Conservation (phyloP, 345 rosid species). For the Toxicodendron radicans region DNA sequence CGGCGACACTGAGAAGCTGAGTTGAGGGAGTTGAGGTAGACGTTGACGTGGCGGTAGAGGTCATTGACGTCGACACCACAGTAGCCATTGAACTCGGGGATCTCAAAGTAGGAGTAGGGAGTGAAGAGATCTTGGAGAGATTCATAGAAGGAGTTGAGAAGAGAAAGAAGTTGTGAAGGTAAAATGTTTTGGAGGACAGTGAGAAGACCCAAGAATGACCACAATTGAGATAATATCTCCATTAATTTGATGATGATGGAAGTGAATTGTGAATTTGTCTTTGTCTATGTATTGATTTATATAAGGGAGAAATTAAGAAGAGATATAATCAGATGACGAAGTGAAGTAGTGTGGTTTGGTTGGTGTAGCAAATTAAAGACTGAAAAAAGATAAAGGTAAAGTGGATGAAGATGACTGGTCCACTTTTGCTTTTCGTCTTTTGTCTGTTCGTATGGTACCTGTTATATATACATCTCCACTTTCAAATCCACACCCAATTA, state of each 20-base stretch:
- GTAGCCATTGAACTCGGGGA: constrained; percentile 55
- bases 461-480: too few relatives aligned
- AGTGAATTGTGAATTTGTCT: constrained; percentile 24
- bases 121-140: constrained; percentile 41
- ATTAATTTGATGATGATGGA: not conserved
- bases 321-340: not conserved
- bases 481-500: too few relatives aligned
- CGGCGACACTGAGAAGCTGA: constrained; percentile 41
- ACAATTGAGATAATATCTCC: constrained; percentile 50
- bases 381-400: constrained; percentile 30
- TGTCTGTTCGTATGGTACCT: not conserved
- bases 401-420: constrained; percentile 26
- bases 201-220: constrained; percentile 52
- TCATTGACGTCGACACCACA: constrained; percentile 53
- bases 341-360: too few relatives aligned
- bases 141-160: constrained; percentile 37
- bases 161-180: constrained; percentile 48
- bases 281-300: not conserved
- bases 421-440: constrained; percentile 23
- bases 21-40: constrained; percentile 43
- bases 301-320: constrained; percentile 5
- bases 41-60: constrained; percentile 50
- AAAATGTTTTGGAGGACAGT: constrained; percentile 53
- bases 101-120: constrained; percentile 43
- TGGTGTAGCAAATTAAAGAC: not conserved